Percentiles rank a stretch among this genome's conserved stretches.
These are phyloP conservation scores for Grosmannia huntii DNA, from an alignment of 2,329 filamentous ascomycete species.

Conservation along the genomic window DNA sequence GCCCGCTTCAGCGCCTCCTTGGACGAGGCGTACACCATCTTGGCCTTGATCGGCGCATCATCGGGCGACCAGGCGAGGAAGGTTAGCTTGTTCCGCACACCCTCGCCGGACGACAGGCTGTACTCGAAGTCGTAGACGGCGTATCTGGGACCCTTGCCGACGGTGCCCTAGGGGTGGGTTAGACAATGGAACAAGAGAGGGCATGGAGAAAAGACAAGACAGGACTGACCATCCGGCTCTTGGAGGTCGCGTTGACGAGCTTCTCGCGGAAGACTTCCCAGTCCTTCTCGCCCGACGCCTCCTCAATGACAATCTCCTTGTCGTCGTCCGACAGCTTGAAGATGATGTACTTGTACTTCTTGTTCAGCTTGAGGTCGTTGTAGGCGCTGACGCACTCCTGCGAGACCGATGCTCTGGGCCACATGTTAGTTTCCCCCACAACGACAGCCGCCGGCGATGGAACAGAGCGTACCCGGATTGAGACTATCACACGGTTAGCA, in stretches of 20 bases:
- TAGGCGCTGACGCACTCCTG: slow-evolving; percentile 59
- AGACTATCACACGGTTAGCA: not conserved
- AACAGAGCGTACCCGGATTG: slow-evolving; percentile 5
- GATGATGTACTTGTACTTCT: slow-evolving; percentile 76
- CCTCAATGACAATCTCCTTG: slow-evolving; percentile 72
- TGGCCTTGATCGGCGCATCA: slow-evolving; percentile 68
- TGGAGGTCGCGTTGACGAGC: slow-evolving; percentile 60
- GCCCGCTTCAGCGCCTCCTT: slow-evolving; percentile 76
- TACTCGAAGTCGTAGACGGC: slow-evolving; percentile 81
- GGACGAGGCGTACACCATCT: slow-evolving; percentile 85
- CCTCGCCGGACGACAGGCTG: slow-evolving; percentile 57
- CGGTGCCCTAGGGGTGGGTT: slow-evolving; percentile 32
- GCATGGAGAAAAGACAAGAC: not conserved
- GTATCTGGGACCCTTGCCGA: slow-evolving; percentile 60
- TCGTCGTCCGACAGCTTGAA: slow-evolving; percentile 77
- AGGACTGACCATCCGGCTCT: slow-evolving; percentile 54
- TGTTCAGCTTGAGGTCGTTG: slow-evolving; percentile 74
- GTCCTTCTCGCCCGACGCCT: slow-evolving; percentile 52
- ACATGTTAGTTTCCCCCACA: not conserved
- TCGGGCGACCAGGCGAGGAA: slow-evolving; percentile 74
- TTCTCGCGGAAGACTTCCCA: slow-evolving; percentile 65
- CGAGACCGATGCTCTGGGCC: slow-evolving; percentile 53
- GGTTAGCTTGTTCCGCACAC: slow-evolving; percentile 64
- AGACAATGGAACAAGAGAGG: not conserved
- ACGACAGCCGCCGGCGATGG: not conserved